Base-by-base conservation (phyloP, 306 rosid species). In the Medicago lupulina region DNA sequence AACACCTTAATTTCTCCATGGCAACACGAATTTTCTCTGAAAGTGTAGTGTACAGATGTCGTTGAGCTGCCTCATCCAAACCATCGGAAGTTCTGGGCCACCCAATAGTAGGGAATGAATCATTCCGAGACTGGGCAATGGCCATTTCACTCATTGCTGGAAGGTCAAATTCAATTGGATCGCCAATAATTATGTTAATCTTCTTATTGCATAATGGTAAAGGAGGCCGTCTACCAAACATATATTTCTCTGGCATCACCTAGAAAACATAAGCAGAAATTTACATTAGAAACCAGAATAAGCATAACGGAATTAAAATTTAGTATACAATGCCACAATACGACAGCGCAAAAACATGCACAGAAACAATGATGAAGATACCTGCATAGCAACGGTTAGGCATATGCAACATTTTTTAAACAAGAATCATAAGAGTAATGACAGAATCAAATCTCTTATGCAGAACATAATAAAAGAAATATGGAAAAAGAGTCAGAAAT, bases 191-290 rank as follows among this genome's bases (percentile, higher is more conserved):
- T 67, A 95, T 90, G 67, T 79, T 62, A 39, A 95, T 74, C 67
- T 87, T 88, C 91, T 90, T 95, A 66, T 89, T 81, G 55, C 95
- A 79, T 49, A 95, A 77, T 4, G 97, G 98, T 59, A 95, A 36
- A 14, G 74, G 92, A 80, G 98, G 91, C 76, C 97, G 86, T 87
- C 88, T 90, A 75, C 91, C 93, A 73, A 83, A 86, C 41, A 77
- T 58, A 77, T 16, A 89, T 8, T 92, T 89, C 84, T 90, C 93
- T 53, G 98, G 98, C 97, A 95, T 90, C 82, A 92, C 90, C 97
- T 94, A 81, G 17, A 73, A 83, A 77, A 77, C 66, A 70, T 68
- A 65, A 77, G 77, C 66, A 74, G 58, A 44, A 72, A 17, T 61
- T 70, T 17, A 72, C 49, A 51, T 76, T 60, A 76, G 55, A 57